Conservation (phyloP, 805 yeast genomes). For the Starmerella bombicola region DNA sequence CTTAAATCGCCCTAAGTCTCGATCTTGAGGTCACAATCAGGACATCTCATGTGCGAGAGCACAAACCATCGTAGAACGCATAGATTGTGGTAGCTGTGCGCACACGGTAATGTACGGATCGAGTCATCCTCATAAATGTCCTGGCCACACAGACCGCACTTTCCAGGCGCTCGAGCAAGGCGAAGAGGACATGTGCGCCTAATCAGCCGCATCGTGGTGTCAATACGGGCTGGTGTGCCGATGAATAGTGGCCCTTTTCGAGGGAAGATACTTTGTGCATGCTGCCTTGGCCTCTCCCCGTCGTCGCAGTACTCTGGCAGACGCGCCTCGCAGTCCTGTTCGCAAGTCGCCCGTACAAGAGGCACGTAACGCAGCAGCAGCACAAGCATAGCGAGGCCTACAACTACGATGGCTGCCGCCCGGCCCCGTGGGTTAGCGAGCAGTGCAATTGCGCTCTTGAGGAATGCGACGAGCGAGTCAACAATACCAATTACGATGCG, state of each 20-base stretch:
- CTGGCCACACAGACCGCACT: conserved; percentile 11
- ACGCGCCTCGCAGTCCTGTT: no score
- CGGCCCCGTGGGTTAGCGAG: no score
- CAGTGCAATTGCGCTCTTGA: no score
- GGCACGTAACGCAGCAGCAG: no score
- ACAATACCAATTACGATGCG: no score
- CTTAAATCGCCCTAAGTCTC: no score
- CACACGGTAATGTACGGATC: conserved; percentile 66
- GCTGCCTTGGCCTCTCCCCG: no score
- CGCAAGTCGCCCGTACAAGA: no score
- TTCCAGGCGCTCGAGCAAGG: conserved; percentile 3
- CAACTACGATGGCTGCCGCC: no score
- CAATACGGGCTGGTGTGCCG: conserved; percentile 9
- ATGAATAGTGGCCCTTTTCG: background rate
- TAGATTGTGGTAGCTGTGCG: conserved; percentile 68
- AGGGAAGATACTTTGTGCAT: conserved; percentile 2
- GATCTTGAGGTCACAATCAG: conserved; percentile 53
- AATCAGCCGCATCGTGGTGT: conserved; percentile 7
- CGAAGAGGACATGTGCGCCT: conserved; percentile 4
- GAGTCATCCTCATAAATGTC: conserved; percentile 30
- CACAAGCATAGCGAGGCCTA: no score
- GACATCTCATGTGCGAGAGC: conserved; percentile 65
- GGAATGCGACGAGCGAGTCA: no score
- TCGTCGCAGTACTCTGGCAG: no score
- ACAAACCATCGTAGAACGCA: conserved; percentile 78